A percentile compares a stretch with the other conserved stretches of the same genome.
Evolutionary conservation across 75 land plant species (phyloP).

Genomic region (Sequoiadendron giganteum): DNA sequence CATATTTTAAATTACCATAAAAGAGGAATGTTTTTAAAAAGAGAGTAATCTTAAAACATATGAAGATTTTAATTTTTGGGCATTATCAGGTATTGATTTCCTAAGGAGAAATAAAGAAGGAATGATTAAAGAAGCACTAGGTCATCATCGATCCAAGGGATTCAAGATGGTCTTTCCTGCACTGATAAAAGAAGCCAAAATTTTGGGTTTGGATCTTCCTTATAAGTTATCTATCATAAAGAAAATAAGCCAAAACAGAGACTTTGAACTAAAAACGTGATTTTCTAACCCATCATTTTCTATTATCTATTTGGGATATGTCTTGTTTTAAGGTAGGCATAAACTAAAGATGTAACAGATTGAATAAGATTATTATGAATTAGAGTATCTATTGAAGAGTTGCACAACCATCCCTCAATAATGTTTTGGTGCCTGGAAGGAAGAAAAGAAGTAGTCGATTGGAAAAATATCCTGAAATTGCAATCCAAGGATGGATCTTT

Average conservation of each 20-base stretch:
- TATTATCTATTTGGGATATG: too few relatives aligned
- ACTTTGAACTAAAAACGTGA: constrained; percentile 66
- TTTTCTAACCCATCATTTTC: background rate
- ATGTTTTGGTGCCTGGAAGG: constrained; percentile 86
- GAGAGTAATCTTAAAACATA: background rate
- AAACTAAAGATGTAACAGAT: background rate
- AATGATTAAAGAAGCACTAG: constrained; percentile 50
- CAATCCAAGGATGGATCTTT: constrained; percentile 87
- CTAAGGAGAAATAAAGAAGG: constrained; percentile 13
- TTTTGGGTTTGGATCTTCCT: constrained; percentile 58
- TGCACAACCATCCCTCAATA: constrained; percentile 61
- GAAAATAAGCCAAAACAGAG: constrained; percentile 43
- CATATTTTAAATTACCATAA: too few relatives aligned
- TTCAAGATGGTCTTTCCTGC: constrained; percentile 89
- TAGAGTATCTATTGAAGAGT: background rate
- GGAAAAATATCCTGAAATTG: constrained; percentile 74
- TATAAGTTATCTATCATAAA: constrained; percentile 49
- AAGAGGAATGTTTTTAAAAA: too few relatives aligned
- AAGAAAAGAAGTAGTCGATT: constrained; percentile 57
- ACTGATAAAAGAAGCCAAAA: constrained; percentile 57
- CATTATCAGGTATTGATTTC: constrained; percentile 27
- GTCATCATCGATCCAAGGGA: constrained; percentile 36
- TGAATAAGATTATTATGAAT: background rate
- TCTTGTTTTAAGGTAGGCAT: background rate
- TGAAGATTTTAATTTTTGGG: background rate